Percentiles rank a stretch among this genome's conserved stretches.
Evolutionary conservation across 306 rosid species (phyloP).

Genomic region (Pyrus bretschneideri): DNA sequence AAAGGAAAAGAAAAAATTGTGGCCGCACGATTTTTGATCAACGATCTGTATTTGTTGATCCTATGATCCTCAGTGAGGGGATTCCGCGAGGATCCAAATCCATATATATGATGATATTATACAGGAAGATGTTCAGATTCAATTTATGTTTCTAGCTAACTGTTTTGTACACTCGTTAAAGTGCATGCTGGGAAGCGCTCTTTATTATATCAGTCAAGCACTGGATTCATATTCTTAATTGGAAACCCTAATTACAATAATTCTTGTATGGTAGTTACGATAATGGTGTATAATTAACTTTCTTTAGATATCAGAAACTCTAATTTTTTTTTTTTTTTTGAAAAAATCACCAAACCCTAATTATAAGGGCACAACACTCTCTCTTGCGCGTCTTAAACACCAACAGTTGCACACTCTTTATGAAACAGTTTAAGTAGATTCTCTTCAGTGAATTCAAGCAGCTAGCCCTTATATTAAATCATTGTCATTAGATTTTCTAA

Average conservation of each 20-base stretch:
- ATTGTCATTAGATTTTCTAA: neutral
- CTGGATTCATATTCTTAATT: neutral
- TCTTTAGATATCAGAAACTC: neutral
- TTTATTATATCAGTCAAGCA: neutral
- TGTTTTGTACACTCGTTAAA: neutral
- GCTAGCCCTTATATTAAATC: neutral
- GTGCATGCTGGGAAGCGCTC: neutral
- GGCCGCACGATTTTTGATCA: too few species aligned
- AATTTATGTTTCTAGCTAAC: neutral
- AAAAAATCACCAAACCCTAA: neutral
- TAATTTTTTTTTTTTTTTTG: neutral
- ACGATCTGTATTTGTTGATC: too few species aligned
- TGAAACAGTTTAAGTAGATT: neutral
- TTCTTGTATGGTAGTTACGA: neutral
- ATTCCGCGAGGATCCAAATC: too few species aligned
- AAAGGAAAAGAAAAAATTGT: too few species aligned
- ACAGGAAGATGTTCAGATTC: neutral
- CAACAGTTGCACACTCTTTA: too few species aligned
- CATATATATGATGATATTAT: neutral
- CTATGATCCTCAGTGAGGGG: too few species aligned
- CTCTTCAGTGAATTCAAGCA: neutral
- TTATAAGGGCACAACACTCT: neutral
- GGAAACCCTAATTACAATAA: neutral
- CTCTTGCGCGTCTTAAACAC: neutral
- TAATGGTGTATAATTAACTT: neutral